Evolutionary conservation across 1,284 basidiomycete species (phyloP).

Genomic region (Melanopsichium pennsylvanicum): DNA sequence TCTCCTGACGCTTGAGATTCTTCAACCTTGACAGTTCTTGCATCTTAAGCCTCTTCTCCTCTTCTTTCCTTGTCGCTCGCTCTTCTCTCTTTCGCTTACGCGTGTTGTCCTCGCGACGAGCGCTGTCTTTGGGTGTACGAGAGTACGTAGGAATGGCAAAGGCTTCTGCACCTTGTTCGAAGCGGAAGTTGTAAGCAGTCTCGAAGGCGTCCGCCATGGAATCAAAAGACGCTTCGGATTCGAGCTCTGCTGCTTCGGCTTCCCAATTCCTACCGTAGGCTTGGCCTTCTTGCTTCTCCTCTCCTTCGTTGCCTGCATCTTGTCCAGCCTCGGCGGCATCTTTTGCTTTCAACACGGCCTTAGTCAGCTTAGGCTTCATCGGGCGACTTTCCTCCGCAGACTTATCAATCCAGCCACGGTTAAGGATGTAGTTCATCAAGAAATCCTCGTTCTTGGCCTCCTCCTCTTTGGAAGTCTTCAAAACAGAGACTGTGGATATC

Average conservation of each 20-base stretch:
- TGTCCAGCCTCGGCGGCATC: conserved; percentile 22
- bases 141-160: conserved; percentile 58
- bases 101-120: conserved; percentile 58
- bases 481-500: conserved; percentile 3
- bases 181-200: conserved; percentile 65
- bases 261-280: conserved; percentile 59
- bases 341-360: conserved; percentile 23
- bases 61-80: conserved; percentile 56
- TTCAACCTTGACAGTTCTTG: conserved; percentile 56
- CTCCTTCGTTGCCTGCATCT: conserved; percentile 2
- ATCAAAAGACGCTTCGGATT: conserved; percentile 62
- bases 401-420: conserved; percentile 64
- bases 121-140: conserved; percentile 53
- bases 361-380: conserved; percentile 32
- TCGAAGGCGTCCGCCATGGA: conserved; percentile 63
- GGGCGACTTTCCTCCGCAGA: conserved; percentile 31
- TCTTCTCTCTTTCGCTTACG: conserved; percentile 61
- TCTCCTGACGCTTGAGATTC: conserved; percentile 58
- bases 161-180: conserved; percentile 57
- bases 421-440: conserved; percentile 71
- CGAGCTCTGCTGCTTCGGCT: conserved; percentile 63
- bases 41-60: conserved; percentile 61
- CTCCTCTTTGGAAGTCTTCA: conserved; percentile 50
- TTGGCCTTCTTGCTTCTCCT: conserved; percentile 1
- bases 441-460: conserved; percentile 78